Percentiles rank a stretch among this genome's conserved stretches.
These are phyloP conservation scores for Ophiostoma ips DNA, from an alignment of 2,329 filamentous ascomycete species.

Conservation along the genomic window DNA sequence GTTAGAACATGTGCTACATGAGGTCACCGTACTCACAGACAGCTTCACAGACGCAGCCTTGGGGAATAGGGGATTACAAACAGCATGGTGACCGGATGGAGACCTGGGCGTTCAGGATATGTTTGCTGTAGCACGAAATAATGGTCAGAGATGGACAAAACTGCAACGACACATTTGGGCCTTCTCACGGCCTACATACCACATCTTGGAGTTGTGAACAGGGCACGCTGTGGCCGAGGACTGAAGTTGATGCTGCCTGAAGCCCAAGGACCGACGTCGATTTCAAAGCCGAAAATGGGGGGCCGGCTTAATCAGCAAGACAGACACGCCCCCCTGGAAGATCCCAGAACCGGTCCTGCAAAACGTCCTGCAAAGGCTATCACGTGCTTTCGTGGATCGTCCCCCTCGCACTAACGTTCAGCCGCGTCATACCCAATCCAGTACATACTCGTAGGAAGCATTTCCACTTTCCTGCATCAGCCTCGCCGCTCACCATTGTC, in stretches of 20 bases:
- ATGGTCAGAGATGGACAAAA: neutral
- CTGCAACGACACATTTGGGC: neutral
- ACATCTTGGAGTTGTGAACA: conserved; percentile 7
- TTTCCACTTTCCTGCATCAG: too few relatives aligned
- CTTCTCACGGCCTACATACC: conserved; percentile 1
- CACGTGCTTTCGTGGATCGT: conserved; percentile 7
- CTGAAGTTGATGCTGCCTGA: neutral
- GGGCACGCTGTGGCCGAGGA: neutral
- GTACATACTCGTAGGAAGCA: too few relatives aligned
- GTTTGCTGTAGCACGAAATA: conserved; percentile 51
- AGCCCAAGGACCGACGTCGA: neutral
- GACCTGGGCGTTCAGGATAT: conserved; percentile 96
- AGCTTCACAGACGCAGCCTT: too few relatives aligned
- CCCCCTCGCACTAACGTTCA: conserved; percentile 2
- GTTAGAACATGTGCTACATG: neutral
- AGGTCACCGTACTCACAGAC: too few relatives aligned
- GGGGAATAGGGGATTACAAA: conserved; percentile 28
- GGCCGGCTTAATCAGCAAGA: neutral
- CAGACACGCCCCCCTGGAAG: conserved; percentile 3
- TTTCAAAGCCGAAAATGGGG: neutral
- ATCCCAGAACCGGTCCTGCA: neutral
- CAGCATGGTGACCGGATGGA: conserved; percentile 92
- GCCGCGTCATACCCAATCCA: neutral
- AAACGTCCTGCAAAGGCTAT: too few relatives aligned
- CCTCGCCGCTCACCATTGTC: too few relatives aligned